Base-by-base conservation (phyloP, 208 protist species). In the Sergeia podlipaevii region DNA sequence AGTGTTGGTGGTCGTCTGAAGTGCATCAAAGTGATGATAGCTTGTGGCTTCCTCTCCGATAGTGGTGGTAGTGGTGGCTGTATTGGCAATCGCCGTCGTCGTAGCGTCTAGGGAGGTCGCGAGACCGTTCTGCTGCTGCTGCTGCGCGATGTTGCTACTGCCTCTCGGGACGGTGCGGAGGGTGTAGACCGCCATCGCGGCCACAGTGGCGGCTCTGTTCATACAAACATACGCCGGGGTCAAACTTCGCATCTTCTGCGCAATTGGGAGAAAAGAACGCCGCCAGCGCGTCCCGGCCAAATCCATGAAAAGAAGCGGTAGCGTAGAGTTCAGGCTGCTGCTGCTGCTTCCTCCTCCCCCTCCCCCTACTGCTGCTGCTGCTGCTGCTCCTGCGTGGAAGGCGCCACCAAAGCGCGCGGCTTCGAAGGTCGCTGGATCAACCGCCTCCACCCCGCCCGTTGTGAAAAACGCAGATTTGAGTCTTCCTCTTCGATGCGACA, bases 1-100 rank as follows among this genome's bases (percentile, higher is more conserved):
- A 54, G 4, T 54, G 29, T 20, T 43, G 32, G 34, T 36, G 26
- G 5, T 54, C 48, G 15, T 24, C 34, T 13, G 48, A 54, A 13
- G 43, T 23, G 33, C 11, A 38, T 10, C 33, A 10, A 15, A n/a
- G 10, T 38, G 33, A n/a, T 38, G 10, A 15, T 38, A n/a, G n/a
- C n/a, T n/a, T n/a, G n/a, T n/a, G n/a, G n/a, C n/a, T n/a, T n/a
- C n/a, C n/a, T n/a, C n/a, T n/a, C n/a, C n/a, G n/a, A n/a, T n/a
- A n/a, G n/a, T n/a, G n/a, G n/a, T n/a, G n/a, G n/a, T n/a, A n/a
- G n/a, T n/a, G n/a, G n/a, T n/a, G n/a, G n/a, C n/a, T n/a, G n/a
- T n/a, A n/a, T n/a, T n/a, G n/a, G n/a, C n/a, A n/a, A n/a, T 10
- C 33, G 33, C 15, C 33, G 33, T 10, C 33, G 33, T n/a, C 33